phyloP scores from a whole-genome alignment of 192 early-diverging fungal genomes.

The Geosiphon pyriformis region DNA sequence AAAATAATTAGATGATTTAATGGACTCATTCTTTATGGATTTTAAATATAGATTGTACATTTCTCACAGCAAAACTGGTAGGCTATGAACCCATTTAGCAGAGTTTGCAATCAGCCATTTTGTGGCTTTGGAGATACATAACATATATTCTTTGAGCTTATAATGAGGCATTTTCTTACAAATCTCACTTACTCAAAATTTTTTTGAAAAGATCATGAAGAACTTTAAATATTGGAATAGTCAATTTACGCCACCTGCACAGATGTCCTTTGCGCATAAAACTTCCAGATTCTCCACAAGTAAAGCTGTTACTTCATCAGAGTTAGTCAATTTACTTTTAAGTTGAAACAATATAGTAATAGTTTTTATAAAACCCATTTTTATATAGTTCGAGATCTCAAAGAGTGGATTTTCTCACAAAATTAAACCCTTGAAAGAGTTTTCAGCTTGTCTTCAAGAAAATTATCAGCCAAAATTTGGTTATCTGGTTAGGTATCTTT shows the following conservation, averaged over 20 bases:
- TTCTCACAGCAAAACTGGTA: constrained; percentile 19
- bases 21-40: constrained; percentile 25
- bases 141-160: constrained; percentile 15
- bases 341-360: too few species aligned
- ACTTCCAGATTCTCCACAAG: constrained; percentile 23
- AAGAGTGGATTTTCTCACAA: too few species aligned
- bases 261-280: constrained; percentile 14
- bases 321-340: too few species aligned
- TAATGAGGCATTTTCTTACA: constrained; percentile 16
- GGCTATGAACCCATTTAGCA: constrained; percentile 15
- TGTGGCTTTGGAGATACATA: constrained; percentile 21
- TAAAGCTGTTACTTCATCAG: constrained; percentile 23
- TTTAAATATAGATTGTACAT: constrained; percentile 23
- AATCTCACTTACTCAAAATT: constrained; percentile 13
- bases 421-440: too few species aligned
- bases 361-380: too few species aligned
- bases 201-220: constrained; percentile 13
- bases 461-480: too few species aligned
- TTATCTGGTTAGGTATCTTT: too few species aligned
- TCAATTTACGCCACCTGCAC: constrained; percentile 18
- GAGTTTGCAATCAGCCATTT: constrained; percentile 26
- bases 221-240: constrained; percentile 19
- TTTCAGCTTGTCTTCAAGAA: too few species aligned
- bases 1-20: constrained; percentile 19
- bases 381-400: too few species aligned